Evolutionary conservation across 2,329 filamentous ascomycete species (phyloP).

Genomic region (Cytospora chrysosperma): DNA sequence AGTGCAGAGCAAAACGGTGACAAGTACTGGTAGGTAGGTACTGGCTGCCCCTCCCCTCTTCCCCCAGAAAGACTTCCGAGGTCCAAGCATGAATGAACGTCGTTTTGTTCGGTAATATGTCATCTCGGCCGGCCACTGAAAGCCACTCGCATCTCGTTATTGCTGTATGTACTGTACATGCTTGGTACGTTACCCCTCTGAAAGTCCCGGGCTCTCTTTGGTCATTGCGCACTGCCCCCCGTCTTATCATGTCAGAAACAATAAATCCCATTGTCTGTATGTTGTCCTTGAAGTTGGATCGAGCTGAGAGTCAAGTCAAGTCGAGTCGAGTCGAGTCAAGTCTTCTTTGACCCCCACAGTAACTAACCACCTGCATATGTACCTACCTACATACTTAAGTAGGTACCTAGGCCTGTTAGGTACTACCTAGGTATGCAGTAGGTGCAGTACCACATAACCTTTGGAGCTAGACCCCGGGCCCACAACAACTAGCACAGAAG

Average conservation of each 20-base stretch:
- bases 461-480: not conserved
- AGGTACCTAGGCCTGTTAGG: too few species aligned
- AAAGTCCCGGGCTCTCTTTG: not conserved
- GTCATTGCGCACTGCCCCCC: not conserved
- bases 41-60: too few species aligned
- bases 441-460: not conserved
- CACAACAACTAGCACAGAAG: not conserved
- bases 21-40: too few species aligned
- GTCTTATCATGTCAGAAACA: not conserved
- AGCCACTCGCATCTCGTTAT: not conserved
- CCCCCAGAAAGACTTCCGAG: not conserved
- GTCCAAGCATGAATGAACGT: not conserved
- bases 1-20: too few species aligned
- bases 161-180: too few species aligned
- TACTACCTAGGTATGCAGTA: too few species aligned
- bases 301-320: not conserved
- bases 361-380: too few species aligned
- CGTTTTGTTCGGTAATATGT: not conserved
- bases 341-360: too few species aligned
- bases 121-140: not conserved
- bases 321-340: conserved; percentile 1
- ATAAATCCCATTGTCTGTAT: not conserved
- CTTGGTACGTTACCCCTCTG: not conserved
- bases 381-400: too few species aligned
- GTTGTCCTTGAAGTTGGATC: not conserved